These are phyloP conservation scores for Alternaria arborescens DNA, from an alignment of 2,329 filamentous ascomycete genomes.

Conservation along the genomic window DNA sequence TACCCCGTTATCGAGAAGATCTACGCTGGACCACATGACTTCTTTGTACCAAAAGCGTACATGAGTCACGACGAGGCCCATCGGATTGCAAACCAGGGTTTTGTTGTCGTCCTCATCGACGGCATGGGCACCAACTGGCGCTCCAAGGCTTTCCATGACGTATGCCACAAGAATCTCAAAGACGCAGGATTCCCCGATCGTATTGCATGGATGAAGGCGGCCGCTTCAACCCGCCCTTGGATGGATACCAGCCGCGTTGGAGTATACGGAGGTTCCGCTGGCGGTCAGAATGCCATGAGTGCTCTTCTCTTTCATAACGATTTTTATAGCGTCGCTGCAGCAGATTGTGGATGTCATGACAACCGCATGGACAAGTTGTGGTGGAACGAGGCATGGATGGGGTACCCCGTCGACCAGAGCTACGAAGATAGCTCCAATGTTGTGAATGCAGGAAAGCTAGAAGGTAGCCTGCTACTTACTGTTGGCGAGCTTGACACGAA, in stretches of 20 bases:
- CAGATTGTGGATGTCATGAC: constrained; percentile 41
- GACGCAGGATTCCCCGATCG: constrained; percentile 40
- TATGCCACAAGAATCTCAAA: constrained; percentile 39
- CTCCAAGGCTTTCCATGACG: constrained; percentile 41
- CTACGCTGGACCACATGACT: constrained; percentile 39
- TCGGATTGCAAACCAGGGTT: constrained; percentile 33
- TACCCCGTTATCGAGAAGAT: constrained; percentile 41
- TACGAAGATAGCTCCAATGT: constrained; percentile 39
- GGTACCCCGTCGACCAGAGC: constrained; percentile 25
- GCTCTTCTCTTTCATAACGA: constrained; percentile 40
- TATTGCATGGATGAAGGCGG: constrained; percentile 41
- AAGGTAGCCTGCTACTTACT: constrained; percentile 28
- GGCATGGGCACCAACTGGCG: constrained; percentile 44
- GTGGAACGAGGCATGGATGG: constrained; percentile 44
- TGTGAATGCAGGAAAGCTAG: constrained; percentile 30
- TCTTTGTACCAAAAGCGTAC: constrained; percentile 35
- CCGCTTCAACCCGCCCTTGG: constrained; percentile 32
- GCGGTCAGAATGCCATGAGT: constrained; percentile 24
- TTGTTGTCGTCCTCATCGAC: constrained; percentile 38
- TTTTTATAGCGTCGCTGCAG: constrained; percentile 39
- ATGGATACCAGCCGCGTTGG: constrained; percentile 34
- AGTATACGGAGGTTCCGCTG: constrained; percentile 17
- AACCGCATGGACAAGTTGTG: constrained; percentile 43
- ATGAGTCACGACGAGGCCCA: constrained; percentile 19
- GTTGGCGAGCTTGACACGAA: constrained; percentile 49